phyloP scores from a whole-genome alignment of 768 basidiomycete species.

The Candolleomyces eurysporus region DNA sequence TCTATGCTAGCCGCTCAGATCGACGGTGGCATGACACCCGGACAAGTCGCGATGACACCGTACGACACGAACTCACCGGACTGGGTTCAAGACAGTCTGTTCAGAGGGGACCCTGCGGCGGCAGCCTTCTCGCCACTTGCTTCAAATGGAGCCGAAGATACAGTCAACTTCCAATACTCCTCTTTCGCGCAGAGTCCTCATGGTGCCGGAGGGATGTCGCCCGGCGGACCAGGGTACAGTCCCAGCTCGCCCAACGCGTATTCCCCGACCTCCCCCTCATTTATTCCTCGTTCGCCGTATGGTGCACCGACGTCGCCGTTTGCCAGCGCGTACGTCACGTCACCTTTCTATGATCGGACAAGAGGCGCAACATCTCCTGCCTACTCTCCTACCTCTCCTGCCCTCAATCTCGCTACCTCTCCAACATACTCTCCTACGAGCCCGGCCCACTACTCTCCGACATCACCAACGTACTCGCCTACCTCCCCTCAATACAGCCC shows the following conservation, averaged over 20 bases:
- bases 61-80: constrained; percentile 91
- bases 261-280: constrained; percentile 83
- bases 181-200: constrained; percentile 85
- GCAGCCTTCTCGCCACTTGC: constrained; percentile 96
- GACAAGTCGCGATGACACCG: constrained; percentile 92
- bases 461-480: constrained; percentile 82
- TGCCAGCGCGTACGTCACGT: constrained; percentile 78
- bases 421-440: constrained; percentile 85
- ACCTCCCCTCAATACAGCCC: constrained; percentile 75
- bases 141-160: constrained; percentile 81
- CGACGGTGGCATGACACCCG: constrained; percentile 89
- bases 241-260: constrained; percentile 90
- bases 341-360: constrained; percentile 76
- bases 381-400: constrained; percentile 87
- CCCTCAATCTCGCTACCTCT: constrained; percentile 69
- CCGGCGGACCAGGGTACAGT: constrained; percentile 83
- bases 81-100: constrained; percentile 65
- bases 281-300: constrained; percentile 83
- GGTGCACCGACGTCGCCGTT: constrained; percentile 82
- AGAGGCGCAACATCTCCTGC: constrained; percentile 69
- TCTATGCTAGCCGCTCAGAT: constrained; percentile 73
- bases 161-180: constrained; percentile 68
- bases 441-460: constrained; percentile 75
- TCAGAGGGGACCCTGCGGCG: constrained; percentile 80
- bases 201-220: constrained; percentile 85